Base-by-base conservation (phyloP, 2,329 filamentous ascomycete genomes). In the Exserohilum rostratum region DNA sequence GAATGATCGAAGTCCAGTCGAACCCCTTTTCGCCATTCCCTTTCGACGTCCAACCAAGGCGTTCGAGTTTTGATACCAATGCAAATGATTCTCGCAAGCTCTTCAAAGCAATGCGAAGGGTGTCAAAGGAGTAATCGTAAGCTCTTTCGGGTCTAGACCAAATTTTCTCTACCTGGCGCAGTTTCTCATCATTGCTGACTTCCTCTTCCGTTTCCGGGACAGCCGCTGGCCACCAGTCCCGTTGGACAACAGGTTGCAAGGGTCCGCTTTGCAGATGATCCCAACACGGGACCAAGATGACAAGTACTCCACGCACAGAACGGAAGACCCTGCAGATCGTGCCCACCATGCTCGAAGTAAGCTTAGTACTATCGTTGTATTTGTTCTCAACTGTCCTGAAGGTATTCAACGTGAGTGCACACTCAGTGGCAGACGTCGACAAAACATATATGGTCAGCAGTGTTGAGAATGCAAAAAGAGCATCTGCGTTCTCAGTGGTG, bases 401-500 rank as follows among this genome's bases (percentile, higher is more conserved):
- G 15, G 7, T 9, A 30, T 30, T 5, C 3, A 43, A 25, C 6
- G n/a, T 17, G n/a, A 63, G 33, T 7, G 47, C 33, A 15, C 60
- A 66, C 11, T 68, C 64, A 18, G 57, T 57, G 25, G 40, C 54
- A 15, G 60, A 55, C 5, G 63, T 61, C 6, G 43, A 50, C 2
- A 64, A 45, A 13, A 62, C 54, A 44, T 58, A 70, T 1, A 59
- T 44, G 4, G 62, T 64, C 1, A 62, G 45, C 11, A 55, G 48
- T 7, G 62, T 60, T 2, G 60, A 64, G 53, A 62, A 68, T 7
- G 29, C 69, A 17, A 68, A 77, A 13, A 79, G 57, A 1, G 77
- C 76, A 31, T 77, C 77, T 18, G 72, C 74, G 43, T 78, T 78
- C 9, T 70, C 68, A 12, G 72, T 66, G 4, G 71, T 70, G n/a